Base-by-base conservation (phyloP, 2,329 filamentous ascomycete species). In the Venturia aucupariae region DNA sequence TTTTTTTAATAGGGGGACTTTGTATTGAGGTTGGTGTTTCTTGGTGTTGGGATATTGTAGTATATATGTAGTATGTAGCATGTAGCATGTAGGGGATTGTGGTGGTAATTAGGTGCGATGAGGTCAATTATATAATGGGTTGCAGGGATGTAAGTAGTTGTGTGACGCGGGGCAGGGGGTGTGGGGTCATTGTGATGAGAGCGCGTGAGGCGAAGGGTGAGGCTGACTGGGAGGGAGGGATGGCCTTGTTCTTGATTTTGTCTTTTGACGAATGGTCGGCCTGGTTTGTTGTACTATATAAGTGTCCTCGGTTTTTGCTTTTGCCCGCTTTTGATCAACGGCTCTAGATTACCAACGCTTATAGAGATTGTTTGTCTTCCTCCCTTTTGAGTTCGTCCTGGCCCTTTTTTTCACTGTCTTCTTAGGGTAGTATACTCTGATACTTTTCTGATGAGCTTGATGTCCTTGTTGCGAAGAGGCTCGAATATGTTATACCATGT, bases 151-250 rank as follows among this genome's bases (percentile, higher is more conserved):
- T n/a, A 35, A 35, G 15, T n/a, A n/a, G 51, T 17, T 57, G 13
- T 19, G 30, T 57, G 51, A 57, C 30, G 51, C 51, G 13, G 30
- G 24, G 24, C 2, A 19, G 48, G 24, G 4, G 48, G 11, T 17
- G 39, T 17, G 15, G 11, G 15, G 39, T 38, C 5, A 51, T 27
- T 6, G 24, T 19, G 48, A 54, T 54, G 24, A 11, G 24, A 24
- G 51, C 51, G 27, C 51, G 51, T 57, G 51, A 57, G 51, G 51
- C 51, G 51, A 13, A 57, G n/a, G n/a, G 51, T 57, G 51, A 57
- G 51, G 51, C 51, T 57, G 27, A 17, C 44, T n/a, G 8, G 8
- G 8, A n/a, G 30, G 51, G 17, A 57, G 51, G 51, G 51, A 57
- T 57, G 24, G 51, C 51, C 51, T 57, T 57, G 51, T 35, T 57